Evolutionary conservation across 2,329 filamentous ascomycete species (phyloP).

Genomic region (Davidsoniella eucalypti): DNA sequence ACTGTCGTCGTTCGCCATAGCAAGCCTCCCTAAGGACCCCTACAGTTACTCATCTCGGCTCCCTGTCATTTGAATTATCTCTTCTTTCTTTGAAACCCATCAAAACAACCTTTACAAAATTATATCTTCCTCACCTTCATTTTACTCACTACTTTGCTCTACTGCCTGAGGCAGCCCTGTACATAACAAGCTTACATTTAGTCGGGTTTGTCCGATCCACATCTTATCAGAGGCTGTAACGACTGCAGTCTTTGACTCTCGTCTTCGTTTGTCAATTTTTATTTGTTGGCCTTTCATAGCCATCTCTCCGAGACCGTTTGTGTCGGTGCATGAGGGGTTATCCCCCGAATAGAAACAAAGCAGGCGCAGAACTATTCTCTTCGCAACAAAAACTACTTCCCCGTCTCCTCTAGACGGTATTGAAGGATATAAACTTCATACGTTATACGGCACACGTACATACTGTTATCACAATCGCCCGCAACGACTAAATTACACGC

Average conservation of each 20-base stretch:
- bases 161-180: too few species aligned
- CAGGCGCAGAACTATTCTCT: slow-evolving; percentile 9
- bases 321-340: slow-evolving; percentile 11
- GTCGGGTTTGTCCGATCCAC: too few species aligned
- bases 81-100: background rate
- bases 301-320: background rate
- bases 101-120: background rate
- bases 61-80: background rate
- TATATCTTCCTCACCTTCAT: background rate
- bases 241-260: background rate
- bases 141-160: background rate
- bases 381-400: background rate
- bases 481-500: too few species aligned
- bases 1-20: slow-evolving; percentile 1
- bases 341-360: slow-evolving; percentile 11
- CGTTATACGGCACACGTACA: too few species aligned
- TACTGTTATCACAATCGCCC: too few species aligned
- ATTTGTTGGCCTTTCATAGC: slow-evolving; percentile 6
- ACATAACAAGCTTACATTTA: too few species aligned
- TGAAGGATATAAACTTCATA: too few species aligned
- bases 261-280: background rate
- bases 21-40: slow-evolving; percentile 8
- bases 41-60: background rate
- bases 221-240: background rate
- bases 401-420: too few species aligned